Evolutionary conservation across 148 eudicot species (phyloP).

Genomic region (Persicaria tinctoria): DNA sequence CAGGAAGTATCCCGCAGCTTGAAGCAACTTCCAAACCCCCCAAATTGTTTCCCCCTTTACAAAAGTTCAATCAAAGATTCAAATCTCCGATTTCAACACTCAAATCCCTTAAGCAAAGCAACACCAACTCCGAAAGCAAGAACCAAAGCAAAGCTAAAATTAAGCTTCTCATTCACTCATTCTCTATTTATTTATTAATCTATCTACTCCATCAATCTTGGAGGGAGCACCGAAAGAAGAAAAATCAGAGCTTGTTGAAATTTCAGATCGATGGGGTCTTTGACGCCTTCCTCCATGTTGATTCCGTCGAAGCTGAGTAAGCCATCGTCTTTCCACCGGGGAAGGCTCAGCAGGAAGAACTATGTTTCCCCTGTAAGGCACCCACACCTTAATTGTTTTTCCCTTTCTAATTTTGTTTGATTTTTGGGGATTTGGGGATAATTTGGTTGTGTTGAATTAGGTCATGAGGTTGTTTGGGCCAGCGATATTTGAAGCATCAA

Average conservation of each 20-base stretch:
- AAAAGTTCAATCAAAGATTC: not conserved
- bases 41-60: not conserved
- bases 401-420: not conserved
- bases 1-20: not conserved
- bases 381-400: not conserved
- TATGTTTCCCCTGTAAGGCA: constrained; percentile 44
- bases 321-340: constrained; percentile 24
- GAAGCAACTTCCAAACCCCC: constrained; percentile 4
- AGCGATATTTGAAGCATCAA: constrained; percentile 90
- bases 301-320: constrained; percentile 44
- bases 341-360: constrained; percentile 22
- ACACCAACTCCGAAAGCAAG: not conserved
- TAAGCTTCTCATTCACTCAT: not conserved
- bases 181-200: not conserved
- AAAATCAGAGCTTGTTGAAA: not conserved
- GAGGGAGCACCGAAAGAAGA: not conserved
- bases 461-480: constrained; percentile 91
- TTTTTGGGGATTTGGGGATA: not conserved
- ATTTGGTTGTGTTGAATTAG: constrained; percentile 26
- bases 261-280: constrained; percentile 36
- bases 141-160: not conserved
- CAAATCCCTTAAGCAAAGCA: not conserved
- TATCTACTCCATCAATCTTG: not conserved
- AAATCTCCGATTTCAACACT: not conserved
- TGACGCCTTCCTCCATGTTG: constrained; percentile 34